Percentiles rank a stretch among this genome's conserved stretches.
phyloP scores from a whole-genome alignment of 208 protist species.

The Acanthamoeba sp. region DNA sequence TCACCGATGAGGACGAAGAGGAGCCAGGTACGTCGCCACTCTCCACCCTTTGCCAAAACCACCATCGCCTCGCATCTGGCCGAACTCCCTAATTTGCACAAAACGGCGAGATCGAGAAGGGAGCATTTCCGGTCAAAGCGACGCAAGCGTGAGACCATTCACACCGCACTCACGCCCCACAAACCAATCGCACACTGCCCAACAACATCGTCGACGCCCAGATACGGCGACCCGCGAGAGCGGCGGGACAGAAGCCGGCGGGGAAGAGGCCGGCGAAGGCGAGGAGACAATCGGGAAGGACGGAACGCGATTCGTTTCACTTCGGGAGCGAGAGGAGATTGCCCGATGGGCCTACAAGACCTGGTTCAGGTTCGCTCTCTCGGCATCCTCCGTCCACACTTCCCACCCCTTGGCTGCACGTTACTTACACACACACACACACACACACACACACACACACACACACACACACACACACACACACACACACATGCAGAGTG shows the following conservation, averaged over 20 bases:
- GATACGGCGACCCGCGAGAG: not conserved
- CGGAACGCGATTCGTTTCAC: not conserved
- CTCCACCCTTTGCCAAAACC: too few species aligned
- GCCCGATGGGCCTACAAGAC: conserved; percentile 79
- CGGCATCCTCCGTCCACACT: not conserved
- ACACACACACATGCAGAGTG: not conserved
- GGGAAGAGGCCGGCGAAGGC: not conserved
- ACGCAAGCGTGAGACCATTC: too few species aligned
- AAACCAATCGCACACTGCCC: too few species aligned
- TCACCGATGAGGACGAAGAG: not conserved
- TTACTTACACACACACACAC: too few species aligned
- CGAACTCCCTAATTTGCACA: not conserved
- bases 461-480: not conserved
- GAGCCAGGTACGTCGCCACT: not conserved
- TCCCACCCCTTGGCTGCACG: too few species aligned
- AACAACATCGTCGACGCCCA: not conserved
- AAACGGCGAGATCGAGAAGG: not conserved
- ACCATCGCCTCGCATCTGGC: too few species aligned
- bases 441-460: not conserved
- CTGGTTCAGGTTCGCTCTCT: conserved; percentile 64
- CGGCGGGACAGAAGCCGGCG: not conserved
- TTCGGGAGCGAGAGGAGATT: conserved; percentile 78
- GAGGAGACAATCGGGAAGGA: not conserved
- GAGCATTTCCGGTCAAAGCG: not conserved
- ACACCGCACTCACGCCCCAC: too few species aligned